A percentile compares a stretch with the other conserved stretches of the same genome.
Conservation (phyloP, 2,329 filamentous ascomycete genomes). For the Hymenoscyphus repandus region DNA sequence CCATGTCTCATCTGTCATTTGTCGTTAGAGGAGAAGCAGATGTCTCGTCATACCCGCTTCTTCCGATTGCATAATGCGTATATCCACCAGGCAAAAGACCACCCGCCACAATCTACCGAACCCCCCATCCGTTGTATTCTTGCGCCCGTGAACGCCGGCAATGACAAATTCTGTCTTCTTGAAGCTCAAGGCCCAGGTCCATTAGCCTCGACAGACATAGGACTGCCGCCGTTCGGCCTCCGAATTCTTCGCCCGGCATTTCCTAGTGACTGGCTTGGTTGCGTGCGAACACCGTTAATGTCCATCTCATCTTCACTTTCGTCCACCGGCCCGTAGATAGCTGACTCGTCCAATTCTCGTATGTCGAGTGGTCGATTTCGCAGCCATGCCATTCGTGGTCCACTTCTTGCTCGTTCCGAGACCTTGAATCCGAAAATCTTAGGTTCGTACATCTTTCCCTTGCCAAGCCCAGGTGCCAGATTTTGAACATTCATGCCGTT, state of each 20-base stretch:
- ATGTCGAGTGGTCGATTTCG: conserved; percentile 77
- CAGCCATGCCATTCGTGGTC: conserved; percentile 96
- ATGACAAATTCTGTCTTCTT: background rate
- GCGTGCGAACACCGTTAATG: conserved; percentile 24
- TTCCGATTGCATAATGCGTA: no score
- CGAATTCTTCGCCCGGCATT: conserved; percentile 9
- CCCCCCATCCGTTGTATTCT: no score
- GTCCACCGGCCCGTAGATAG: conserved; percentile 48
- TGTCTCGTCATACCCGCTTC: no score
- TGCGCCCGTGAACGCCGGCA: no score
- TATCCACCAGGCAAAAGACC: no score
- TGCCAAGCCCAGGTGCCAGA: conserved; percentile 80
- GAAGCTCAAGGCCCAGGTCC: conserved; percentile 2
- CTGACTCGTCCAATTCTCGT: conserved; percentile 77
- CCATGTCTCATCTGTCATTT: no score
- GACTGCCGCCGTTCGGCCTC: conserved; percentile 26
- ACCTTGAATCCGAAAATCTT: conserved; percentile 96
- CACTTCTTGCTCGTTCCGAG: conserved; percentile 81
- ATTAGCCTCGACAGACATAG: conserved; percentile 30
- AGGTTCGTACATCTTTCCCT: conserved; percentile 82
- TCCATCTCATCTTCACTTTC: conserved; percentile 48
- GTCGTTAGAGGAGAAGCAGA: no score
- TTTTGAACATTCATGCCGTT: conserved; percentile 87
- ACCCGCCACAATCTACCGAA: no score
- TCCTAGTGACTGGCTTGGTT: conserved; percentile 7